These are phyloP conservation scores for Phaeosphaeria sp. DNA, from an alignment of 2,329 filamentous ascomycete genomes.

Conservation along the genomic window DNA sequence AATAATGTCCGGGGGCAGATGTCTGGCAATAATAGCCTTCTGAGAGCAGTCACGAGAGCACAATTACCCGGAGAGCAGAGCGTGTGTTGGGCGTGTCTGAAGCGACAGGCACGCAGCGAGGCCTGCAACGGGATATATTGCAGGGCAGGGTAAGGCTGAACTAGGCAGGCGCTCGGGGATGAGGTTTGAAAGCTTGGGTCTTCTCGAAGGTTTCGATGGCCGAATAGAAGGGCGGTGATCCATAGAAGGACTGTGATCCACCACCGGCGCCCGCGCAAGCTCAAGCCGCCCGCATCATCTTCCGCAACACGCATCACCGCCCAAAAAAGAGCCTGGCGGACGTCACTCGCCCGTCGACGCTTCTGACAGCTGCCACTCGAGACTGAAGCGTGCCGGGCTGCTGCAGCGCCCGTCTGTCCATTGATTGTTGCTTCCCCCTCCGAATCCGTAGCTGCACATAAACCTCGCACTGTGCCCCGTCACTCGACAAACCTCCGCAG, in stretches of 20 bases:
- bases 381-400: not conserved
- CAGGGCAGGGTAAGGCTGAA: not conserved
- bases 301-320: not conserved
- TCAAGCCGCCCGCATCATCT: not conserved
- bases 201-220: not conserved
- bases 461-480: not conserved
- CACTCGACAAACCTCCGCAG: not conserved
- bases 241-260: not conserved
- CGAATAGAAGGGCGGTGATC: too few species aligned
- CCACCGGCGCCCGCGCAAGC: not conserved
- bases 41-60: not conserved
- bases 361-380: not conserved
- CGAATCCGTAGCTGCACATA: not conserved
- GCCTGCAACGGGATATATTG: not conserved
- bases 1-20: not conserved
- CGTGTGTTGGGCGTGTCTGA: not conserved
- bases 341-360: too few species aligned
- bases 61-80: not conserved
- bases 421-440: not conserved
- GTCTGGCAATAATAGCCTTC: not conserved
- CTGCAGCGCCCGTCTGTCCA: not conserved
- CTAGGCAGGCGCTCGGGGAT: slow-evolving; percentile 1
- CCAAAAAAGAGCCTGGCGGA: not conserved
- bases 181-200: not conserved
- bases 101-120: not conserved